Conservation (phyloP, 164 flowering plant species). For the Kalanchoe fedtschenkoi region DNA sequence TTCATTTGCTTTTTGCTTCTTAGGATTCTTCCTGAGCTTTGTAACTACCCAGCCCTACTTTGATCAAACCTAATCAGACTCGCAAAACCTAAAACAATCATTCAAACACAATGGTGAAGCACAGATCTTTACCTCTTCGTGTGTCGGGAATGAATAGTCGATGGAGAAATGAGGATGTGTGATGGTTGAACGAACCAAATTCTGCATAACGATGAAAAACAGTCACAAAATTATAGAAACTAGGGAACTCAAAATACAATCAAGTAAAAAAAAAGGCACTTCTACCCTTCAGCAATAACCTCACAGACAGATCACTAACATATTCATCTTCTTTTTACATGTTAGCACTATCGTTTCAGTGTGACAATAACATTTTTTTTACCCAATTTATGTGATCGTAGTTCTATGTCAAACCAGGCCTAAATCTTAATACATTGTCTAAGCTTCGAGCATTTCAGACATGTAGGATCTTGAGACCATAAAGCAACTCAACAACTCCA, state of each 20-base stretch:
- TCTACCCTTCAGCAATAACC: neutral
- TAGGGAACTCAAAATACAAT: too few species aligned
- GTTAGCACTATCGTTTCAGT: too few species aligned
- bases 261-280: neutral
- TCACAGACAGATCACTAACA: too few species aligned
- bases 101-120: neutral
- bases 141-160: constrained; percentile 47
- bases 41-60: constrained; percentile 68
- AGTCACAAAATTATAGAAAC: constrained; percentile 10
- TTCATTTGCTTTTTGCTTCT: constrained; percentile 26
- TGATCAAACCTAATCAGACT: neutral
- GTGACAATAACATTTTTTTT: too few species aligned
- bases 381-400: too few species aligned
- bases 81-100: neutral
- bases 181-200: constrained; percentile 56
- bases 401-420: too few species aligned
- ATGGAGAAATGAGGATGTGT: constrained; percentile 49
- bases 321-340: too few species aligned
- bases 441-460: too few species aligned
- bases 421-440: too few species aligned
- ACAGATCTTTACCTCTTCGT: constrained; percentile 36
- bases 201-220: constrained; percentile 54
- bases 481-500: too few species aligned
- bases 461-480: too few species aligned
- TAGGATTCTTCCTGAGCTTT: constrained; percentile 33